A percentile compares a stretch with the other conserved stretches of the same genome.
Conservation (phyloP, 257 asterid species). For the Jacaranda mimosifolia region DNA sequence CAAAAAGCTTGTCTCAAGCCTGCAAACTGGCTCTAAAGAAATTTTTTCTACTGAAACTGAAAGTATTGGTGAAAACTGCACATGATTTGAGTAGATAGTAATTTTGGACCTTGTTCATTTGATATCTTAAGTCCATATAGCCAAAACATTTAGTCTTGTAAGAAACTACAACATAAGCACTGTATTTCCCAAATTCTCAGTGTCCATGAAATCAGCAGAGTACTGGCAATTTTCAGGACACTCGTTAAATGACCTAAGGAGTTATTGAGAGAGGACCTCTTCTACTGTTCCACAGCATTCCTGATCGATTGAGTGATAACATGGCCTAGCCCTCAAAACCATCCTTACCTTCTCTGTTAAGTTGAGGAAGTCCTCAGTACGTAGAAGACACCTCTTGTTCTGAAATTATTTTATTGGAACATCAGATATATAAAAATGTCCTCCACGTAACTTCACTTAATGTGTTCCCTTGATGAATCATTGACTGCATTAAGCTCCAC, state of each 20-base stretch:
- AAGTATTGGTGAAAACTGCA: not conserved
- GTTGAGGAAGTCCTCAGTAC: not conserved
- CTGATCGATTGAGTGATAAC: not conserved
- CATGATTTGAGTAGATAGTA: conserved; percentile 2
- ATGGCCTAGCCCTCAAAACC: not conserved
- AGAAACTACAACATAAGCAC: too few species aligned
- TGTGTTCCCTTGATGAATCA: conserved; percentile 22
- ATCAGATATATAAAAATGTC: not conserved
- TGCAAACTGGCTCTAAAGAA: not conserved
- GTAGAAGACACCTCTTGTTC: not conserved
- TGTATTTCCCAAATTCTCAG: too few species aligned
- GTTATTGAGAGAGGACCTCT: not conserved
- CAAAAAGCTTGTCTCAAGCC: not conserved
- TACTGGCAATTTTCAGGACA: not conserved
- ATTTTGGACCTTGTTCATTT: conserved; percentile 17
- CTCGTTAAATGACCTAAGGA: not conserved
- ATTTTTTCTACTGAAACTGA: not conserved
- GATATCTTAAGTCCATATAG: not conserved
- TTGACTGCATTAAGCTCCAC: conserved; percentile 3
- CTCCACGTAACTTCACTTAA: not conserved
- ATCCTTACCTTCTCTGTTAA: not conserved
- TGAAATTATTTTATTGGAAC: not conserved
- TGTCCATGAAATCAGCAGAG: not conserved
- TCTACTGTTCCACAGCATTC: not conserved
- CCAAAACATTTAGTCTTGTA: too few species aligned